Percentiles rank a stretch among this genome's conserved stretches.
Evolutionary conservation across 345 rosid species (phyloP).

Genomic region (Eutrema heterophyllum): DNA sequence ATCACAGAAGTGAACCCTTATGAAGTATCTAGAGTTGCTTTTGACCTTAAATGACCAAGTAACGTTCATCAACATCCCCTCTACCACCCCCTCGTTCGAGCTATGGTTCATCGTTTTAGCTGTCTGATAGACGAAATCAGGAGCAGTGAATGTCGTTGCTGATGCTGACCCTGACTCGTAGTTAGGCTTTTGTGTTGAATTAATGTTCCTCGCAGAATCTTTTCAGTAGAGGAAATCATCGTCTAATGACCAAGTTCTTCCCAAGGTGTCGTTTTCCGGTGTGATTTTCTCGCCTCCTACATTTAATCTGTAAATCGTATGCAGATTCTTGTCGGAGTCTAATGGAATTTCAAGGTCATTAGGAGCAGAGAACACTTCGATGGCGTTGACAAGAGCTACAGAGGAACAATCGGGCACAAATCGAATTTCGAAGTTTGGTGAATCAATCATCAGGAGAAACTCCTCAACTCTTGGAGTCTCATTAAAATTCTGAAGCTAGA

Average conservation of each 20-base stretch:
- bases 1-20: constrained; percentile 61
- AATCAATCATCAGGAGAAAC: constrained; percentile 34
- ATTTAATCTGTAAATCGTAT: constrained; percentile 49
- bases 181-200: background rate
- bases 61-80: too few species aligned
- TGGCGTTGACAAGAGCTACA: constrained; percentile 57
- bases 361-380: constrained; percentile 49
- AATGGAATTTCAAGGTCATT: constrained; percentile 1
- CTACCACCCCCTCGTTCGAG: too few species aligned
- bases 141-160: constrained; percentile 32
- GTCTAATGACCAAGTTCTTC: constrained; percentile 61
- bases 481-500: constrained; percentile 10
- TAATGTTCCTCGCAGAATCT: constrained; percentile 18
- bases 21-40: constrained; percentile 34
- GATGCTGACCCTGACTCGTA: background rate
- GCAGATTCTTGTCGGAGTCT: constrained; percentile 7
- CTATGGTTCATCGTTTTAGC: constrained; percentile 21
- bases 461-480: constrained; percentile 34
- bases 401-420: constrained; percentile 39
- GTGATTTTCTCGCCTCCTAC: constrained; percentile 55
- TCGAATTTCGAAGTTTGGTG: constrained; percentile 21
- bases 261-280: constrained; percentile 53
- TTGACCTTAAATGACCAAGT: constrained; percentile 48
- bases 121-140: constrained; percentile 40
- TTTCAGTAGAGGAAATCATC: constrained; percentile 38